Evolutionary conservation across 805 yeast genomes (phyloP).

Genomic region (Schwanniomyces pseudopolymorphus): DNA sequence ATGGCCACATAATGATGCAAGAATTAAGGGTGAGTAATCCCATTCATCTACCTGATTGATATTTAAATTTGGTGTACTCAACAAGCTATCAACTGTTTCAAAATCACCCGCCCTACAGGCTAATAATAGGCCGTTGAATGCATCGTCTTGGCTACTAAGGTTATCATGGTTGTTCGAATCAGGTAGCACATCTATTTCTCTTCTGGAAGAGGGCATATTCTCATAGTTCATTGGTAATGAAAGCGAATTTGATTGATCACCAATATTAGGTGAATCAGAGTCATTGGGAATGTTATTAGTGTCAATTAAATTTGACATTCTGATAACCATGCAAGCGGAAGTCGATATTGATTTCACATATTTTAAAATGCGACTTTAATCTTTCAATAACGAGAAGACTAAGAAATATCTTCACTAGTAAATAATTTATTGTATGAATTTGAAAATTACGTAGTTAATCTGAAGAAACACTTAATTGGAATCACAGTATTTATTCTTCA

Average conservation of each 20-base stretch:
- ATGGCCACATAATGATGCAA: constrained; percentile 78
- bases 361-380: background rate
- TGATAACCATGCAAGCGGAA: background rate
- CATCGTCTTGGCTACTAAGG: background rate
- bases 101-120: constrained; percentile 73
- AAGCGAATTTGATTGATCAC: background rate
- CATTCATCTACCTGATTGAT: constrained; percentile 62
- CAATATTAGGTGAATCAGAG: background rate
- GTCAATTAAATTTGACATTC: background rate
- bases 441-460: no score
- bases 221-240: constrained; percentile 5
- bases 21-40: constrained; percentile 72
- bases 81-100: constrained; percentile 58
- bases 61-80: constrained; percentile 40
- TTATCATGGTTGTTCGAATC: background rate
- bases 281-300: background rate
- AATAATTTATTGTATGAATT: no score
- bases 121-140: constrained; percentile 49
- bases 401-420: no score
- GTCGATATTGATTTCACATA: background rate
- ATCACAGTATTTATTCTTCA: no score
- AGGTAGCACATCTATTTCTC: background rate
- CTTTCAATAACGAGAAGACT: background rate
- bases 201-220: constrained; percentile 1
- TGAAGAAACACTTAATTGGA: no score